Evolutionary conservation across 495 filamentous ascomycete genomes (phyloP), one percentile per base, ranked within the genome.

Genomic region (Tuber melanosporum): DNA sequence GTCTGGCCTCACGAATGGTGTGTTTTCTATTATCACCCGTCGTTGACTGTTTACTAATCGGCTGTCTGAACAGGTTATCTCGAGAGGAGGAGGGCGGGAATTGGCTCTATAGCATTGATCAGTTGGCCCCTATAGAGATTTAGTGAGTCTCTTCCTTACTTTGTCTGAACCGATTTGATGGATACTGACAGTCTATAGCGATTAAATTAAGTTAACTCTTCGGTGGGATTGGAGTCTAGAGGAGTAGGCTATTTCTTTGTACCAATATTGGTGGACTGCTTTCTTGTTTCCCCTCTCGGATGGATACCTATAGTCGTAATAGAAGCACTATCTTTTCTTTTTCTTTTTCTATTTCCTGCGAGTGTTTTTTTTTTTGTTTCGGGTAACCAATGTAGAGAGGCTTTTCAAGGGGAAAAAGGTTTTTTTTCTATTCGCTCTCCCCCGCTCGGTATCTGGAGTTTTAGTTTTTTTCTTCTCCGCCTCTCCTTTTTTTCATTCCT

Each of bases 21-120:
- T 47, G 74, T 72, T 75, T 19, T 49, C 17, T 15, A 15, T 10
- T 17, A 66, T 32, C 57, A 66, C 26, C 57, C 6, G 32, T 10
- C 19, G 43, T 71, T 75, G 17, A 75, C n/a, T 52, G 10, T 66
- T 66, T 32, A 15, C 57, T 66, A 43, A 71, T 32, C 46, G n/a
- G 41, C 44, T 52, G 2, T n/a, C 10, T n/a, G 49, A 57, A 57
- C 20, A 75, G 74, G 78, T 89, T 99, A 71, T 88, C 89, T 73
- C 91, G 91, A 80, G 96, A 98, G 85, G 95, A 98, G 86, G 89
- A 91, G 80, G 93, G 92, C 78, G 94, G 93, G 57, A 97, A 97
- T 83, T 99, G 96, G 96, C 89, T 98, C 71, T 98, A 98, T 84
- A 93, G 93, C 84, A 91, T 98, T 71, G 95, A 99, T 84, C 92